Evolutionary conservation across 257 asterid genomes (phyloP), one percentile per base, ranked within the genome.

Genomic region (Fraxinus anomala): DNA sequence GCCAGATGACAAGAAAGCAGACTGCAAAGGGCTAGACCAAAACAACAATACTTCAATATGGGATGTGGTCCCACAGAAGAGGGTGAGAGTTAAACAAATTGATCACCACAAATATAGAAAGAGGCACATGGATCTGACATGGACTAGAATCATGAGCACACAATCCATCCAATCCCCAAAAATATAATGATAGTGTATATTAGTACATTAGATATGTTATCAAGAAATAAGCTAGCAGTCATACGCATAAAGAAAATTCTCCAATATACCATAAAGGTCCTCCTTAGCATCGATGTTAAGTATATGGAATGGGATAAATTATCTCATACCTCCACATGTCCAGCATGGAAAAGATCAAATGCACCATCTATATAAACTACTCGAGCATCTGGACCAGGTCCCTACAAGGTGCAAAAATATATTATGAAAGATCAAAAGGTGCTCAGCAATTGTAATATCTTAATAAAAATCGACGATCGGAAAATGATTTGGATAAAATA

Each of bases 341-440:
- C 99, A 83, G 98, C 98, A 73, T 96, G 99, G 87, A 96, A 96
- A 79, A 93, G 98, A 88, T 95, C 99, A 91, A 95, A 95, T 65
- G 99, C 98, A 26, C 99, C 99, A 87, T 93, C 99, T 73, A 96
- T 96, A 86, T 96, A 96, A 79, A 96, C 86, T 72, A 96, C 90
- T 73, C 97, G 99, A 82, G 98, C 96, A 89, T 91, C 97, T 68
- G 96, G 97, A 85, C 92, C 92, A 80, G 98, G 93, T 76, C 98
- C 99, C 99, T 92, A 63, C 66, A 68, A 31, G 76, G 75, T 5
- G 79, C 34, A 70, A 42, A 81, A 80, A 72, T 78, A 47, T 28
- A 36, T 69, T 70, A 80, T 65, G 75, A 72, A 78, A 72, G 66
- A 70, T 72, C 79, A 80, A 65, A 37, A 75, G 74, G 31, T 30